Percentiles rank a stretch among this genome's conserved stretches.
These are phyloP conservation scores for Kodamaea kaohsiungensis DNA, from an alignment of 805 yeast genomes.

Conservation along the genomic window DNA sequence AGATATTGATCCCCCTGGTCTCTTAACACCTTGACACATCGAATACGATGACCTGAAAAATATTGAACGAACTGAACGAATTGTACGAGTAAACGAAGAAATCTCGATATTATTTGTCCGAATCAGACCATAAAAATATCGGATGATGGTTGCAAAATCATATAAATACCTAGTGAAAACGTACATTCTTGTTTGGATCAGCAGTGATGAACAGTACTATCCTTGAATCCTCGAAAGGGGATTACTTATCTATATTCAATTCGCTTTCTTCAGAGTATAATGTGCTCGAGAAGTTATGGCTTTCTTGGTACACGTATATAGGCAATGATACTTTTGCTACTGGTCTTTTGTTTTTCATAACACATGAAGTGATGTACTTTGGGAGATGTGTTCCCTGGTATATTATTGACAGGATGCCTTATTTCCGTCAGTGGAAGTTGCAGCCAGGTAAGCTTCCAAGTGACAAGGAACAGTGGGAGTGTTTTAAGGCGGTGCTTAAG, in stretches of 20 bases:
- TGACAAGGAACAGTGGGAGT: constrained; percentile 62
- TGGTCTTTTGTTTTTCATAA: constrained; percentile 54
- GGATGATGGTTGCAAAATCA: background rate
- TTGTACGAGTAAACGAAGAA: too few relatives aligned
- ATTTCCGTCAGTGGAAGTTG: constrained; percentile 52
- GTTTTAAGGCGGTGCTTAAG: constrained; percentile 55
- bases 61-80: background rate
- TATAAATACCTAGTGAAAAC: background rate
- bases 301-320: constrained; percentile 55
- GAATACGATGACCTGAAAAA: too few relatives aligned
- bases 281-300: constrained; percentile 51
- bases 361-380: constrained; percentile 58
- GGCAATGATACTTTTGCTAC: constrained; percentile 58
- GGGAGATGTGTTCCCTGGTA: constrained; percentile 63
- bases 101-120: too few relatives aligned
- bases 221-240: constrained; percentile 19
- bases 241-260: constrained; percentile 22
- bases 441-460: constrained; percentile 55
- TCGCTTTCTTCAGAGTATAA: constrained; percentile 28
- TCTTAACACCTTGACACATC: too few relatives aligned
- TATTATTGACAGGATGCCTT: constrained; percentile 53
- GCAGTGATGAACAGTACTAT: constrained; percentile 12
- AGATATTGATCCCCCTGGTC: too few relatives aligned
- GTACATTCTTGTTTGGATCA: too few relatives aligned
- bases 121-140: background rate